phyloP scores from a whole-genome alignment of 768 basidiomycete species.

The Filobasidium floriforme region DNA sequence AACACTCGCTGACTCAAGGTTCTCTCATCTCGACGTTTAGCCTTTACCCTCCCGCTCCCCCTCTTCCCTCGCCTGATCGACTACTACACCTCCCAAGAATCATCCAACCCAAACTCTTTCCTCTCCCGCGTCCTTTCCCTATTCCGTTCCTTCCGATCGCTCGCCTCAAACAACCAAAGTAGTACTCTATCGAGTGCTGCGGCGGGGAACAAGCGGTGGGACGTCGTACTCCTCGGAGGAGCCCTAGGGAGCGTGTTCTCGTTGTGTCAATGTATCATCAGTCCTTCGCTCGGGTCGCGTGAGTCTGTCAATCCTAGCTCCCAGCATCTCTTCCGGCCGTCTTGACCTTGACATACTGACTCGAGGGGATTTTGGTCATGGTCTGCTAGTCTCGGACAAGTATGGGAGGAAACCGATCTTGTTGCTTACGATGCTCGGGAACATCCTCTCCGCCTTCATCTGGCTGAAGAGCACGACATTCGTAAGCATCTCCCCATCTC shows the following conservation, averaged over 20 bases:
- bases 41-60: slow-evolving; percentile 91
- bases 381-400: slow-evolving; percentile 77
- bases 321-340: neutral
- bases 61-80: slow-evolving; percentile 95
- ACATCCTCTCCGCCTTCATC: slow-evolving; percentile 80
- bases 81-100: slow-evolving; percentile 80
- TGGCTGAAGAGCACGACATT: slow-evolving; percentile 89
- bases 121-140: slow-evolving; percentile 62
- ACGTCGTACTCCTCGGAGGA: slow-evolving; percentile 88
- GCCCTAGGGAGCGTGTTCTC: slow-evolving; percentile 61
- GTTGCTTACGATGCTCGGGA: slow-evolving; percentile 81
- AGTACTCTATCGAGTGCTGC: no score
- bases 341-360: slow-evolving; percentile 2
- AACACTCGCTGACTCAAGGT: no score
- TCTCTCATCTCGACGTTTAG: no score
- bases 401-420: slow-evolving; percentile 81
- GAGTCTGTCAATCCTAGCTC: neutral
- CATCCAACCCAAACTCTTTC: slow-evolving; percentile 61
- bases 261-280: slow-evolving; percentile 48
- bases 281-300: slow-evolving; percentile 71
- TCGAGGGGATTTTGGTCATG: slow-evolving; percentile 27
- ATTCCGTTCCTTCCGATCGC: slow-evolving; percentile 60
- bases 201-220: slow-evolving; percentile 59
- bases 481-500: slow-evolving; percentile 37
- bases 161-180: slow-evolving; percentile 45